phyloP scores from a whole-genome alignment of 768 basidiomycete species.

The Boletus vinaceobasis region DNA sequence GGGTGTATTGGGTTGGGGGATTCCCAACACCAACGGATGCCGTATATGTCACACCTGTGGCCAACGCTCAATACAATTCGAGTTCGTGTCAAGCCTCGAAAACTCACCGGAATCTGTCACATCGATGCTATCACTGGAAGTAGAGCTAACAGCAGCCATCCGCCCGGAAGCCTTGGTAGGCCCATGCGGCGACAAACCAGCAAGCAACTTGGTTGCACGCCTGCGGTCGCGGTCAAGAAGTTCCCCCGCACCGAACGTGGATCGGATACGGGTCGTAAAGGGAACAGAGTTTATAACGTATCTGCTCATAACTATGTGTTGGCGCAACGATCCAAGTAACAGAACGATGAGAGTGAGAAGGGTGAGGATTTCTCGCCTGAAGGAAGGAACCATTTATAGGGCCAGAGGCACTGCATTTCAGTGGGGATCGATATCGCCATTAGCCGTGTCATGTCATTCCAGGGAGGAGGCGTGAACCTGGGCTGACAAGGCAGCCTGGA shows the following conservation, averaged over 20 bases:
- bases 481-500: neutral
- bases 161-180: constrained; percentile 35
- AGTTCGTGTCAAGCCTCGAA: neutral
- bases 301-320: constrained; percentile 34
- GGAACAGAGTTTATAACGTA: constrained; percentile 38
- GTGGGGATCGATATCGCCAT: neutral
- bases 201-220: constrained; percentile 54
- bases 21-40: constrained; percentile 49
- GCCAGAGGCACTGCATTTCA: neutral
- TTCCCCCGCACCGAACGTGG: constrained; percentile 39
- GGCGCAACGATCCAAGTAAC: neutral
- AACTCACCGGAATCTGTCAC: constrained; percentile 51
- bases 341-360: neutral
- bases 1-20: constrained; percentile 46
- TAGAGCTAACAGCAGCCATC: constrained; percentile 7
- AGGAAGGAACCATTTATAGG: constrained; percentile 19
- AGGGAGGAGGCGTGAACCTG: neutral
- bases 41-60: constrained; percentile 50
- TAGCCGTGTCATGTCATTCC: neutral
- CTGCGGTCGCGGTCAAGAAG: constrained; percentile 51
- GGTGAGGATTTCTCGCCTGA: neutral
- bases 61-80: neutral
- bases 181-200: constrained; percentile 53
- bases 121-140: constrained; percentile 38
- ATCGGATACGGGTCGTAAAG: constrained; percentile 43